phyloP scores from a whole-genome alignment of 1,284 basidiomycete species.

The Malassezia arunalokei region DNA sequence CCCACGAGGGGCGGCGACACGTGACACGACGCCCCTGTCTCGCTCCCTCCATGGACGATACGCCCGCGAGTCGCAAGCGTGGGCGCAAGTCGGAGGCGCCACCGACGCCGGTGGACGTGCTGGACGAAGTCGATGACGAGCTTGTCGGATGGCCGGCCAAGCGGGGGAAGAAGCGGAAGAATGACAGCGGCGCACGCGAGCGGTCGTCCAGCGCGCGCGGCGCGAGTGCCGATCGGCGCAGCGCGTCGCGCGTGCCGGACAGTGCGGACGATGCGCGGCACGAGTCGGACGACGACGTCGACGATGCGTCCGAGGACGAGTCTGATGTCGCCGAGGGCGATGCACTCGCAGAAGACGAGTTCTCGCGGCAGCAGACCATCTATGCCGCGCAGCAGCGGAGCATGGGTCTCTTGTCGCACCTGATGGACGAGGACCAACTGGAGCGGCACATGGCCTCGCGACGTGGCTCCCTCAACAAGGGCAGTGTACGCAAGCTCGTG shows the following conservation, averaged over 20 bases:
- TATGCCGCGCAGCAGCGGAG: constrained; percentile 45
- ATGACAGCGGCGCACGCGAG: constrained; percentile 2
- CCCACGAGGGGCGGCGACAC: neutral
- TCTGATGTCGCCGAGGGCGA: constrained; percentile 36
- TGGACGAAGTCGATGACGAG: constrained; percentile 4
- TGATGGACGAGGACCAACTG: constrained; percentile 68
- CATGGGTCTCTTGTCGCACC: constrained; percentile 63
- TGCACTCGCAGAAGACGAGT: constrained; percentile 34
- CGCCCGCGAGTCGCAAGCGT: neutral
- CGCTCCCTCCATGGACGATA: neutral
- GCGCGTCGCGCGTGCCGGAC: neutral
- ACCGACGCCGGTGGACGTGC: neutral
- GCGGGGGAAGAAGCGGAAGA: constrained; percentile 1
- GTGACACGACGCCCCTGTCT: neutral
- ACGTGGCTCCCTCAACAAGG: constrained; percentile 67
- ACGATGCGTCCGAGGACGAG: constrained; percentile 24
- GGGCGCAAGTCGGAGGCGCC: neutral
- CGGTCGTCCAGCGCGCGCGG: neutral
- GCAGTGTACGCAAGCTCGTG: constrained; percentile 70
- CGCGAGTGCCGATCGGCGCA: constrained; percentile 7
- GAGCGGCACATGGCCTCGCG: constrained; percentile 78
- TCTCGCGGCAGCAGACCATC: constrained; percentile 34
- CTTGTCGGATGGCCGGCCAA: constrained; percentile 1
- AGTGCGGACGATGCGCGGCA: constrained; percentile 16
- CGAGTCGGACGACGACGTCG: constrained; percentile 22